Evolutionary conservation across 805 yeast species (phyloP).

Genomic region (Tetrapisispora fleetii): DNA sequence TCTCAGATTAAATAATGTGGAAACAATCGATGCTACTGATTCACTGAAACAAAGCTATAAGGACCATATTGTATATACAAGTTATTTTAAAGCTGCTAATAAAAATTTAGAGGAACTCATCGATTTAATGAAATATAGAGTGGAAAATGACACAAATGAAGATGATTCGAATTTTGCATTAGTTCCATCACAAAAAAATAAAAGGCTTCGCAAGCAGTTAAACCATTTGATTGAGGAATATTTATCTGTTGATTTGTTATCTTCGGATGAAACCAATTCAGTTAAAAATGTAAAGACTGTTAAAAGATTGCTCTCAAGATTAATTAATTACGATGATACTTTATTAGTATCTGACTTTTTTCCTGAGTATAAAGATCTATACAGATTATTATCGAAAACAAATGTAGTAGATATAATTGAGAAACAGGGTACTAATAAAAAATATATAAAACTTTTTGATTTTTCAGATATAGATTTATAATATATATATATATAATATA

Average conservation of each 20-base stretch:
- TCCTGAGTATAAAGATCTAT: slow-evolving; percentile 10
- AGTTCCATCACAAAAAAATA: slow-evolving; percentile 3
- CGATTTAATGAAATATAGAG: not conserved
- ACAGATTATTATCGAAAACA: slow-evolving; percentile 13
- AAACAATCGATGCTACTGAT: slow-evolving; percentile 6
- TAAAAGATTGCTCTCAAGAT: slow-evolving; percentile 7
- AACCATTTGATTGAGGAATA: slow-evolving; percentile 8
- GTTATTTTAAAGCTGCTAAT: slow-evolving; percentile 13
- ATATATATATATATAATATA: not conserved
- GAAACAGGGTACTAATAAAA: slow-evolving; percentile 1
- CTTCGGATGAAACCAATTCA: slow-evolving; percentile 3
- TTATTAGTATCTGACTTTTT: slow-evolving; percentile 12
- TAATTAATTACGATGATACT: slow-evolving; percentile 12
- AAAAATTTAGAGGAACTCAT: slow-evolving; percentile 10
- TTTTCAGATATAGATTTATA: slow-evolving; percentile 6
- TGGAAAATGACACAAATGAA: not conserved
- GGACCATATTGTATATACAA: slow-evolving; percentile 6
- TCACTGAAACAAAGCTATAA: slow-evolving; percentile 1
- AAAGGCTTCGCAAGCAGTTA: slow-evolving; percentile 6
- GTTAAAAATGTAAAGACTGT: slow-evolving; percentile 3
- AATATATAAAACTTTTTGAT: slow-evolving; percentile 13
- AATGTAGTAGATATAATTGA: slow-evolving; percentile 6
- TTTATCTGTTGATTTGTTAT: slow-evolving; percentile 11
- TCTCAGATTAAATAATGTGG: slow-evolving; percentile 9
- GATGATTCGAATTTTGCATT: not conserved